These are phyloP conservation scores for Euptelea pleiosperma DNA, from an alignment of 164 flowering plant genomes.

Conservation along the genomic window DNA sequence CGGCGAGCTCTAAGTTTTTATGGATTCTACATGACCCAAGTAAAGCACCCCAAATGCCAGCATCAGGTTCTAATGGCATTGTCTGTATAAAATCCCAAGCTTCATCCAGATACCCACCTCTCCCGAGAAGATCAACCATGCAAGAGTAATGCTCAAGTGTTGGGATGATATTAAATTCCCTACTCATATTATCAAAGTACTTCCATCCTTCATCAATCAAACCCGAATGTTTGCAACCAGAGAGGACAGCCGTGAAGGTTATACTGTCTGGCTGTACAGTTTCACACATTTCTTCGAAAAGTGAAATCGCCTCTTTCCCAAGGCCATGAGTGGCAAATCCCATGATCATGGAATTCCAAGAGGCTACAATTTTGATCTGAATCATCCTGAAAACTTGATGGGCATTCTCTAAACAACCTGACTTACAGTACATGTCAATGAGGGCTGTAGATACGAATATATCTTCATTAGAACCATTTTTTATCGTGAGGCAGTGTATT, in stretches of 20 bases:
- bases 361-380: constrained; percentile 40
- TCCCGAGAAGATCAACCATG: constrained; percentile 79
- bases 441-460: constrained; percentile 51
- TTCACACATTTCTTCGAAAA: constrained; percentile 44
- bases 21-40: constrained; percentile 52
- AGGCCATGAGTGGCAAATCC: constrained; percentile 46
- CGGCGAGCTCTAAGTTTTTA: constrained; percentile 41
- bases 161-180: constrained; percentile 34
- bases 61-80: constrained; percentile 62
- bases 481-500: constrained; percentile 43
- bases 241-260: constrained; percentile 60
- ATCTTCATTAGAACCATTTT: constrained; percentile 37
- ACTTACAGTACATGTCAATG: constrained; percentile 58
- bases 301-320: constrained; percentile 42
- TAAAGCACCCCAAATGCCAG: constrained; percentile 60
- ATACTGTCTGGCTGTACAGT: constrained; percentile 43
- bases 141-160: constrained; percentile 68
- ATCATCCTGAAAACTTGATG: constrained; percentile 32
- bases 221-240: constrained; percentile 60
- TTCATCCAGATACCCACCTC: constrained; percentile 59
- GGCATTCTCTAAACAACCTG: constrained; percentile 42
- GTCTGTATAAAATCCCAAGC: constrained; percentile 56
- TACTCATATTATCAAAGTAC: constrained; percentile 50
- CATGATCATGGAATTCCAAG: constrained; percentile 70
- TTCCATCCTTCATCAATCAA: constrained; percentile 62